Conservation (phyloP, 257 asterid genomes). For the Oldenlandia corymbosa region DNA sequence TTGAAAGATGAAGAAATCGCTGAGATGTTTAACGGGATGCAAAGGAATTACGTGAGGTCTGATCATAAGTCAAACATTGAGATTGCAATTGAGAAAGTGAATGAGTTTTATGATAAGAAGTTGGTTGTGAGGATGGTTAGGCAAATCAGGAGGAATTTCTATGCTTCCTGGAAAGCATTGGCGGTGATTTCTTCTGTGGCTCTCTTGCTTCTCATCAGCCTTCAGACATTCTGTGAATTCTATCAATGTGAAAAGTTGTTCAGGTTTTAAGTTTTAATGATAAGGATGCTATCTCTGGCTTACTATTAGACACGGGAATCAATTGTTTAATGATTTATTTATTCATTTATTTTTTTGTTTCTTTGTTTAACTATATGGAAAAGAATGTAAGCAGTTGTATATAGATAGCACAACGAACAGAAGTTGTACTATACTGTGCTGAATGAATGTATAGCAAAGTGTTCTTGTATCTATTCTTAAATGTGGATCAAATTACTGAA, state of each 20-base stretch:
- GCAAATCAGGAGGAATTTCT: conserved; percentile 16
- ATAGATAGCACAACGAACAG: too few species aligned
- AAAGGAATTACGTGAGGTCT: conserved; percentile 22
- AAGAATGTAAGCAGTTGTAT: too few species aligned
- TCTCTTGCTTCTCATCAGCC: conserved; percentile 26
- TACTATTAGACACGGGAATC: too few species aligned
- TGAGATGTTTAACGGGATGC: conserved; percentile 35
- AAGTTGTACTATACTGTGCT: too few species aligned
- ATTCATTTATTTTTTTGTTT: too few species aligned
- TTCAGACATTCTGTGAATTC: conserved; percentile 38
- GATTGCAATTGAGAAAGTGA: conserved; percentile 34
- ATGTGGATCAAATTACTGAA: too few species aligned
- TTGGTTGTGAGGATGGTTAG: conserved; percentile 25
- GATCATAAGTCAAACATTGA: conserved; percentile 26
- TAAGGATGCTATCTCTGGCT: too few species aligned
- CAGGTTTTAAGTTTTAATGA: conserved; percentile 1
- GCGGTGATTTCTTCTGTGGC: conserved; percentile 22
- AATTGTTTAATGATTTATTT: too few species aligned
- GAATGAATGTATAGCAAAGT: too few species aligned
- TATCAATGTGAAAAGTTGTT: conserved; percentile 17
- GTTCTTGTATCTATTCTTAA: too few species aligned
- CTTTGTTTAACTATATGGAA: too few species aligned
- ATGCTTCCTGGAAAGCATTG: conserved; percentile 20
- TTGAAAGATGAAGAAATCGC: conserved; percentile 37
- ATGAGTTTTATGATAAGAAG: conserved; percentile 21